phyloP scores from a whole-genome alignment of 441 rosid genomes.

The Macaranga tanarius region DNA sequence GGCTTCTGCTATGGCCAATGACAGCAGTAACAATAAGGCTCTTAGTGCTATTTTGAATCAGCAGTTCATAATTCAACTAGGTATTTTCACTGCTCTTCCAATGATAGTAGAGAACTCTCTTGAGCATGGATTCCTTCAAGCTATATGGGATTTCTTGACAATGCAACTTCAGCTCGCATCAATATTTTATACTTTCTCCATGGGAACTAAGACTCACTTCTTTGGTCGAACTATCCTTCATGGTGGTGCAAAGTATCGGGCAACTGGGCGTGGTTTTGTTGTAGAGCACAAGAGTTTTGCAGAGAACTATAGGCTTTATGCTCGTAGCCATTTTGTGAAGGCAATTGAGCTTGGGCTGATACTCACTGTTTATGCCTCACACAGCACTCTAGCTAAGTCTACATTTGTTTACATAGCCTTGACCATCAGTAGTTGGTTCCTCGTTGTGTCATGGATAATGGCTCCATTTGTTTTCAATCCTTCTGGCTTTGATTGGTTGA shows the following conservation, averaged over 20 bases:
- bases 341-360: constrained; percentile 90
- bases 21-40: constrained; percentile 54
- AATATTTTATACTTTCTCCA: constrained; percentile 86
- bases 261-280: constrained; percentile 94
- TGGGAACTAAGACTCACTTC: constrained; percentile 93
- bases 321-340: constrained; percentile 87
- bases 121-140: constrained; percentile 84
- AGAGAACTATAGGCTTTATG: constrained; percentile 79
- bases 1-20: constrained; percentile 44
- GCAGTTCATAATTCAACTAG: constrained; percentile 87
- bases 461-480: constrained; percentile 89
- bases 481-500: constrained; percentile 93
- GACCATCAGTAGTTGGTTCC: constrained; percentile 88
- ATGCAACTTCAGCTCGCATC: constrained; percentile 93
- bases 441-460: constrained; percentile 80
- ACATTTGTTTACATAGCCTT: constrained; percentile 77
- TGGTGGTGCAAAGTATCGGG: constrained; percentile 91
- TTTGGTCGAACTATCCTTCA: constrained; percentile 92
- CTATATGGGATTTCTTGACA: constrained; percentile 82
- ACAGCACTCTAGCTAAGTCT: constrained; percentile 61
- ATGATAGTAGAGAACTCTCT: constrained; percentile 90
- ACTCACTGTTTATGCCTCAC: constrained; percentile 71
- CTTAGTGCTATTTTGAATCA: constrained; percentile 77
- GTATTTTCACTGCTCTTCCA: constrained; percentile 87
- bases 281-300: constrained; percentile 88